These are phyloP conservation scores for Arthrobotrys megalospora DNA, from an alignment of 2,329 filamentous ascomycete genomes.

Conservation along the genomic window DNA sequence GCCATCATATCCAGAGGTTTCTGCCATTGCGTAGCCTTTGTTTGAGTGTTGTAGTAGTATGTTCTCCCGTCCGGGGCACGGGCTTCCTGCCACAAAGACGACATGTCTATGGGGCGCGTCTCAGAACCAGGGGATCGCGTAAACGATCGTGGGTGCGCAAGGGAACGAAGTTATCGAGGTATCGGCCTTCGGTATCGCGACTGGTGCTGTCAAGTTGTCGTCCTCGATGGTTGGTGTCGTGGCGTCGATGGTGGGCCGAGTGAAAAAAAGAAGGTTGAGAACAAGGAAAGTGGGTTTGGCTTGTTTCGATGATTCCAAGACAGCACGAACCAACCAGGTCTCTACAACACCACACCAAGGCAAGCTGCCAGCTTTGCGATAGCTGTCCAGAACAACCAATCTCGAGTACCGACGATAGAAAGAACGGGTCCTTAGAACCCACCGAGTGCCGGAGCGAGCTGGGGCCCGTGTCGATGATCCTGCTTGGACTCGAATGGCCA, in stretches of 20 bases:
- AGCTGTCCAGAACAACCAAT: slow-evolving; percentile 28
- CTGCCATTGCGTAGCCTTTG: slow-evolving; percentile 91
- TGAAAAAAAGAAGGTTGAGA: slow-evolving; percentile 48
- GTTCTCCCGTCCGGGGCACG: slow-evolving; percentile 83
- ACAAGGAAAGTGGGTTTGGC: slow-evolving; percentile 35
- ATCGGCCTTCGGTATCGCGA: slow-evolving; percentile 30
- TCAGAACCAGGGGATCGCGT: slow-evolving; percentile 38
- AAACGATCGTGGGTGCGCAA: slow-evolving; percentile 7
- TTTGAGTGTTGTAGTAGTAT: slow-evolving; percentile 91
- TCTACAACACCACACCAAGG: slow-evolving; percentile 39
- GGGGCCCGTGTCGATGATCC: slow-evolving; percentile 54
- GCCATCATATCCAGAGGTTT: slow-evolving; percentile 93
- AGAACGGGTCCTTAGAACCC: slow-evolving; percentile 5
- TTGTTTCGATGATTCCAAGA: slow-evolving; percentile 34
- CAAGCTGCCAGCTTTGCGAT: slow-evolving; percentile 17
- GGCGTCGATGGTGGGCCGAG: slow-evolving; percentile 22
- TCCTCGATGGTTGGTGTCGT: slow-evolving; percentile 28
- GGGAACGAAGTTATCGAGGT: not conserved
- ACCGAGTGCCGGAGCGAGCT: slow-evolving; percentile 17
- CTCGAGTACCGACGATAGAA: not conserved
- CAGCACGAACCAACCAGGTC: slow-evolving; percentile 24
- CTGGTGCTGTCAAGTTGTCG: not conserved
- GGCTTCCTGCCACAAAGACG: slow-evolving; percentile 82
- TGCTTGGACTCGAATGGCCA: slow-evolving; percentile 50
- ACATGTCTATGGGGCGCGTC: slow-evolving; percentile 65